Evolutionary conservation across 176 grass and related monocot genomes (phyloP), one percentile per base, ranked within the genome.

Genomic region (Phoenix dactylifera): DNA sequence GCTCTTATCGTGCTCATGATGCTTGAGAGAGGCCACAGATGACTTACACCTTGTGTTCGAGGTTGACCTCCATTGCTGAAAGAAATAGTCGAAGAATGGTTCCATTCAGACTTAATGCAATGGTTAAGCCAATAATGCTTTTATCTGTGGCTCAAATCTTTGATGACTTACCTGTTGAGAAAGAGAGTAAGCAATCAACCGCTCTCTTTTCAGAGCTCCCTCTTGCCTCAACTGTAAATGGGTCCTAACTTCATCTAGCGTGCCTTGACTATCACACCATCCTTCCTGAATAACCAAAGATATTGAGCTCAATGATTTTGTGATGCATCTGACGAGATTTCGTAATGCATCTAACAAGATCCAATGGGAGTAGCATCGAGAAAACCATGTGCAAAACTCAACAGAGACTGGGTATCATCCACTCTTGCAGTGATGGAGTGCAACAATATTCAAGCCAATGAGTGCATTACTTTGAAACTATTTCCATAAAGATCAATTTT

Each of bases 211-310:
- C 14, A 87, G 69, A 7, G 77, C 83, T 68, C 83, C 91, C 63
- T 87, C 80, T 29, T 82, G 83, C 74, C 80, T 96, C 83, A 90
- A 79, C 9, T 90, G 74, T 26, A 90, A 66, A 67, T 87, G 90
- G 57, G 86, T 58, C 79, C 50, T 84, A 7, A 96, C 23, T 57
- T 87, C 91, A 57, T 82, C 80, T 19, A 84, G 28, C 56, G 80
- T 96, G 39, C 86, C 83, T 65, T 67, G 86, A 60, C 77, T 84
- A 53, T 85, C 75, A 65, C 91, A 96, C 91, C 91, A 96, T 72
- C 86, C 83, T 29, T 71, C 75, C 91, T 96, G 58, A 9, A 79
- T 59, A 66, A 67, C 39, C 18, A 69, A 78, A 59, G 57, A 59
- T 24, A 26, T 44, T 44, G 35, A 44, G 9, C 35, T 44, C 10